Base-by-base conservation (phyloP, 75 land plant species). In the Pinus tabuliformis region DNA sequence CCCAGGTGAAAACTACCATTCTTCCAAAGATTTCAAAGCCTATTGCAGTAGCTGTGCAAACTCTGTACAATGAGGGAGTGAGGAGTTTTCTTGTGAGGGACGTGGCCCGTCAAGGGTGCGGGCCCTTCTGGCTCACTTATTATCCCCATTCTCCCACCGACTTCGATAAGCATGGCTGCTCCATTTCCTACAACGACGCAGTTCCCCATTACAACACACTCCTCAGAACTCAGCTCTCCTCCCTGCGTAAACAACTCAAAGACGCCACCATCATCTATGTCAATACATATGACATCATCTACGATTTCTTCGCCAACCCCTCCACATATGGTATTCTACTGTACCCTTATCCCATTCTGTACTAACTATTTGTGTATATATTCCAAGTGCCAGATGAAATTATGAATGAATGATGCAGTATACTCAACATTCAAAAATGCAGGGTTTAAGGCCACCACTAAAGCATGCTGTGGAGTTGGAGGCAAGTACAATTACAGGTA, bases 61-160 rank as follows among this genome's bases (percentile, higher is more conserved):
- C 42, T 39, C 6, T 39, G 42, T 39, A 39, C 5, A 39, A 39
- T 39, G 42, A 39, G 58, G 91, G 94, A n/a, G 93, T 88, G 0
- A 64, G 89, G 5, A 84, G 84, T 36, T 85, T 93, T 74, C 57
- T 87, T 64, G 85, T 93, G 14, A 75, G 80, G 4, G 89, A n/a
- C 59, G 83, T 93, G 8, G 94, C 88, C 13, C 94, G 93, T 4
- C 76, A 89, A 17, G 94, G 96, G 0, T 93, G 94, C 73, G 85
- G 85, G 22, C 94, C 96, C 0, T 72, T 79, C 1, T 83, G 84
- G 68, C 75, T 93, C 72, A 86, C 83, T 3, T 28, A 75, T 56
- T 81, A 86, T 42, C 9, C 78, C 64, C 54, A 72, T 54, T 52
- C 91, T 14, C 65, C 70, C 45, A 77, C 36, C 73, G 26, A 91